Evolutionary conservation across 2,329 filamentous ascomycete species (phyloP).

Genomic region (Exophiala phaeomuriformis): DNA sequence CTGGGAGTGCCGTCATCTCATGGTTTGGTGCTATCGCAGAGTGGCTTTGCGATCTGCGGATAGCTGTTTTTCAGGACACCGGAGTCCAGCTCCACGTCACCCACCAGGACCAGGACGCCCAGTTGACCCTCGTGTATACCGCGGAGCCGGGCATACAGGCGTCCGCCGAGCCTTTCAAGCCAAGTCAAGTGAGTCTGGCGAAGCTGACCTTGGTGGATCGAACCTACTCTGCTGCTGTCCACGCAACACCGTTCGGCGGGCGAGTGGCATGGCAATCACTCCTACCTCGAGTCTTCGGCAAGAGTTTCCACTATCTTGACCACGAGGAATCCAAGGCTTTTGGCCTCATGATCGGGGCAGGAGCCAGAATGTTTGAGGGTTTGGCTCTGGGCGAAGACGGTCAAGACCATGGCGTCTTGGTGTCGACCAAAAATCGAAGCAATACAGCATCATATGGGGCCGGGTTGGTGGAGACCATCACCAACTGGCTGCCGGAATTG

Average conservation of each 20-base stretch:
- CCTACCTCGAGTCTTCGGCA: constrained; percentile 24
- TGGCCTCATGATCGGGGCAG: constrained; percentile 22
- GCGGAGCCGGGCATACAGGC: constrained; percentile 12
- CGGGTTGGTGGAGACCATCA: constrained; percentile 21
- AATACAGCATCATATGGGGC: constrained; percentile 20
- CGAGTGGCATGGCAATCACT: constrained; percentile 23
- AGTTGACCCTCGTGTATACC: constrained; percentile 18
- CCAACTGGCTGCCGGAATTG: constrained; percentile 21
- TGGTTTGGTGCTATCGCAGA: constrained; percentile 25
- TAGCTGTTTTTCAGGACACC: constrained; percentile 13
- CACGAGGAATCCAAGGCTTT: constrained; percentile 21
- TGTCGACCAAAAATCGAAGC: constrained; percentile 18
- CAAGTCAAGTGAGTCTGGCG: neutral
- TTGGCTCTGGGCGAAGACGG: constrained; percentile 18
- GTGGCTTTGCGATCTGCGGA: constrained; percentile 23
- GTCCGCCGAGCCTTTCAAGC: constrained; percentile 10
- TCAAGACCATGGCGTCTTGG: constrained; percentile 17
- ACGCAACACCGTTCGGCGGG: constrained; percentile 21
- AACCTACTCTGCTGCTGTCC: constrained; percentile 14
- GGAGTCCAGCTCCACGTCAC: constrained; percentile 16
- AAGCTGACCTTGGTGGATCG: constrained; percentile 10
- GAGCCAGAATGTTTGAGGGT: constrained; percentile 21
- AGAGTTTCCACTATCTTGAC: constrained; percentile 23
- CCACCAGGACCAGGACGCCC: constrained; percentile 11
- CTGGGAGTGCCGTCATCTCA: constrained; percentile 20